Evolutionary conservation across 768 basidiomycete species (phyloP).

Genomic region (Suillus variegatus): DNA sequence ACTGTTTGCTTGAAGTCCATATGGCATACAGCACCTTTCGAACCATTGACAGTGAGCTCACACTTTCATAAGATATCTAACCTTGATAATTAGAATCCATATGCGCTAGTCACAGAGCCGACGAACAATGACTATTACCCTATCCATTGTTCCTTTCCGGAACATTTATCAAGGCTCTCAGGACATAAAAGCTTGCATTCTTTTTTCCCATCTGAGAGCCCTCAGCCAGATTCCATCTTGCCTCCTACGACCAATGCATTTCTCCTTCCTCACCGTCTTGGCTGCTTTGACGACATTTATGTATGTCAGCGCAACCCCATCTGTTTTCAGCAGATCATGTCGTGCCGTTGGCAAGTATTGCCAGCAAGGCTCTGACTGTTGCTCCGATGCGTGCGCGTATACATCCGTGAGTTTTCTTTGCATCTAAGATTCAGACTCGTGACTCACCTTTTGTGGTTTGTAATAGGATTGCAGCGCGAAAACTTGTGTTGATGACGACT

Average conservation of each 20-base stretch:
- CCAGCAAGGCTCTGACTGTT: not conserved
- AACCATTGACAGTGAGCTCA: not conserved
- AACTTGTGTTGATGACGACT: not conserved
- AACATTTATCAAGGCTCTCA: not conserved
- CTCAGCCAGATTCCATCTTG: not conserved
- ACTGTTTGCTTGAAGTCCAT: not conserved
- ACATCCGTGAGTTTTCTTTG: not conserved
- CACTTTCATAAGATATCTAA: not conserved
- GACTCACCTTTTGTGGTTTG: not conserved
- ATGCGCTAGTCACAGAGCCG: not conserved
- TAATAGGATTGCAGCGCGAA: not conserved
- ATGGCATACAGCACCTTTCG: not conserved
- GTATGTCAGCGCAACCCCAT: not conserved
- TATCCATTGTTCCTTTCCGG: not conserved
- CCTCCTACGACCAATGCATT: not conserved
- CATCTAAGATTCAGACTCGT: not conserved
- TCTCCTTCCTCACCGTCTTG: not conserved
- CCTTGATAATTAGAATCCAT: not conserved
- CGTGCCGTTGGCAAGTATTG: not conserved
- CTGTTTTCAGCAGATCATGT: not conserved
- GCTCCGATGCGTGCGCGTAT: not conserved
- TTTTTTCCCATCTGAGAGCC: not conserved
- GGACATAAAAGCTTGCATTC: not conserved
- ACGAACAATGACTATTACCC: not conserved
- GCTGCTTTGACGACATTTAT: not conserved